Evolutionary conservation across 2,329 filamentous ascomycete genomes (phyloP), one percentile per base, ranked within the genome.

Genomic region (Ceratocystis huliohia): DNA sequence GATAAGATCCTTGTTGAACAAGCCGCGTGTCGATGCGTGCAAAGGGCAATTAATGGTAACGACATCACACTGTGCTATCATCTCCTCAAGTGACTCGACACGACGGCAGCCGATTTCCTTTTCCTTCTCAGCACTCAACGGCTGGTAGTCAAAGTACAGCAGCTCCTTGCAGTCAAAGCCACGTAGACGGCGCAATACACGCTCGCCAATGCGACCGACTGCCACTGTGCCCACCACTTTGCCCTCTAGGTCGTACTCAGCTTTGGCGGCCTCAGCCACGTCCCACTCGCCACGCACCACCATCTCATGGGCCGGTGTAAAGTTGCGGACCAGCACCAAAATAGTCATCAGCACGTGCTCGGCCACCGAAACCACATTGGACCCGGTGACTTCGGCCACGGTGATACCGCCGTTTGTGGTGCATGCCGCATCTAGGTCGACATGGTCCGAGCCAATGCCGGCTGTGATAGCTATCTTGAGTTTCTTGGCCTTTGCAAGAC

Each of bases 271-370:
- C 65, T 84, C 92, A 69, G 94, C 94, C 64, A 99, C 94, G 75
- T 99, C 83, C 94, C 94, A 99, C 69, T 96, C 89, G 70, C 94
- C 94, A 68, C 80, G 79, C 77, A 86, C 83, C 74, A 99, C 88
- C 83, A 91, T 87, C 82, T 97, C 92, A 81, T 97, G 94, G 65
- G 94, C 92, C 71, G 94, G 94, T 65, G 96, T 91, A 75, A 96
- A 99, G 88, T 99, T 99, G 81, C 94, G 92, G 77, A 97, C 88
- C 65, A 99, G 88, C 70, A 87, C 78, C 64, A 99, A 88, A 78
- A 97, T 97, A 77, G 94, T 99, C 94, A 99, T 97, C 80, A 99
- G 80, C 73, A 99, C 94, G 81, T 99, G 94, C 85, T 99, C 94
- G 68, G 94, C 94, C 70, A 99, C 94, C 64, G 94, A 97, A 73